These are phyloP conservation scores for Rhododendron henanense DNA, from an alignment of 148 eudicot species.

Conservation along the genomic window DNA sequence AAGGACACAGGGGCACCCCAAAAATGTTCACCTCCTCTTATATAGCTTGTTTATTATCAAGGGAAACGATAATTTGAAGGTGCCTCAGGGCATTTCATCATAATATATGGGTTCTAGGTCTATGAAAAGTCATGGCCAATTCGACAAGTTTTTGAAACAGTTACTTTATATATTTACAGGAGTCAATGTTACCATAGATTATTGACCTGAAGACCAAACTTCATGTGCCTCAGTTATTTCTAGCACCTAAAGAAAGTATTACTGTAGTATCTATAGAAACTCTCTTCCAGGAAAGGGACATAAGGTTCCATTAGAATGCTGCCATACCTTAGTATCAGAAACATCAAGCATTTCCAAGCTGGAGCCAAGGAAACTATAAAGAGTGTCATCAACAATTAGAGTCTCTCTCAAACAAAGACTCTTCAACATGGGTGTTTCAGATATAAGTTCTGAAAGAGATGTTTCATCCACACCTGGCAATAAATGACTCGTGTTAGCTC, in stretches of 20 bases:
- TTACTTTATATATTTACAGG: neutral
- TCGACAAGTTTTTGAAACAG: neutral
- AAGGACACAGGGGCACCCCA: neutral
- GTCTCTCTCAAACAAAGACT: slow-evolving; percentile 77
- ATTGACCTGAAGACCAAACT: neutral
- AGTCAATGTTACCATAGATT: neutral
- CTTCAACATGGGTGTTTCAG: slow-evolving; percentile 49
- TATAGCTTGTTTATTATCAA: neutral
- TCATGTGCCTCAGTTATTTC: neutral
- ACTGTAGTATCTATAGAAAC: neutral
- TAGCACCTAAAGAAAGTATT: neutral
- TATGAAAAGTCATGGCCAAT: neutral
- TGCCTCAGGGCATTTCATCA: neutral
- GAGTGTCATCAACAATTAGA: slow-evolving; percentile 39
- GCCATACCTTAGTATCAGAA: slow-evolving; percentile 69
- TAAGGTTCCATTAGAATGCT: slow-evolving; percentile 5
- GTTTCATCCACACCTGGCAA: slow-evolving; percentile 52
- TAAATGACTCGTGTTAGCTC: neutral
- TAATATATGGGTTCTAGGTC: neutral
- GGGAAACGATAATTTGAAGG: neutral
- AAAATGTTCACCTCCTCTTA: neutral
- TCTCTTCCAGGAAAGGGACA: neutral
- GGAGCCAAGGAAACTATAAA: slow-evolving; percentile 50
- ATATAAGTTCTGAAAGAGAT: slow-evolving; percentile 50
- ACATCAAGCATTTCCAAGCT: slow-evolving; percentile 83